Base-by-base conservation (phyloP, 768 basidiomycete species). In the Crucibulum laeve region DNA sequence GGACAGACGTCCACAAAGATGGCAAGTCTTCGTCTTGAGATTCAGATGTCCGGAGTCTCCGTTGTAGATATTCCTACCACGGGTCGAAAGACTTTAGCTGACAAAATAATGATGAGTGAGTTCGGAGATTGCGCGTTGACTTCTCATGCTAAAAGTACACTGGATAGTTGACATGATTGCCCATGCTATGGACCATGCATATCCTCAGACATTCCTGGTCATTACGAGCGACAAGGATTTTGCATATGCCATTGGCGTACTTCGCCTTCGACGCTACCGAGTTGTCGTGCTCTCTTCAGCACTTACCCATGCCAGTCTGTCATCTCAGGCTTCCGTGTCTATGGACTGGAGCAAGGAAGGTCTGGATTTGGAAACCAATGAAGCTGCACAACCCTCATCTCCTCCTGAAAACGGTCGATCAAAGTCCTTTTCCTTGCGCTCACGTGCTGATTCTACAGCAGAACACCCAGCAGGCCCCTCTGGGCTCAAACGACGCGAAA, bases 221-320 rank as follows among this genome's bases (percentile, higher is more conserved):
- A 75, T 83, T 48, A 67, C 80, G 0, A 79, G 78, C 11, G 80
- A 84, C 56, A 66, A 76, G 40, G 79, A 81, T 53, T 79, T 79
- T 53, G 70, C 73, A 5, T 81, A 78, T 53, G 74, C 74, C n/a
- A 54, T 78, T 38, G 75, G 79, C 5, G 60, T 65, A 38, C 59
- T 82, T 36, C 68, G 73, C 25, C 61, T 74, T 41, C 69, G 77
- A 47, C 63, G 60, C 33, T 78, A 77, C 53, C 55, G 61, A n/a
- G 65, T 80, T 23, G 61, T 77, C 39, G 47, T 80, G 28, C 57
- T 80, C 38, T 63, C 64, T 23, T 61, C 54, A 22, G 60, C 60
- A 13, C 53, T 51, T 8, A 51, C 59, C 8, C 63, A 71, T 24
- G 49, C 57, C 17, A 71, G 62, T 43, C 62, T 80, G 32, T 73